These are phyloP conservation scores for Calonectria pauciramosa DNA, from an alignment of 2,329 filamentous ascomycete species.

Conservation along the genomic window DNA sequence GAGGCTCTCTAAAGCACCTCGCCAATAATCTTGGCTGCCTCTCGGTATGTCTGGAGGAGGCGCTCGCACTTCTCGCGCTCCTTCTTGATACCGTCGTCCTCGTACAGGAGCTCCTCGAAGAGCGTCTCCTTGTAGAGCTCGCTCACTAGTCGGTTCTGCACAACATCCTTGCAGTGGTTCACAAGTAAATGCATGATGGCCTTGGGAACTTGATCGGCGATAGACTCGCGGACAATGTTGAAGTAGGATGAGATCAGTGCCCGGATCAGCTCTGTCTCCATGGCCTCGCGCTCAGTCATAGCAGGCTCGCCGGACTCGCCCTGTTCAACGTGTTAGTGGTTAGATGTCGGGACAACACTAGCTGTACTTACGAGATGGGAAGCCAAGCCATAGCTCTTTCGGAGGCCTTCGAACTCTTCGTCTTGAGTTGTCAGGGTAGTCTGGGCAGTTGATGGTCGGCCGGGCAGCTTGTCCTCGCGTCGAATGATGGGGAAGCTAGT, in stretches of 20 bases:
- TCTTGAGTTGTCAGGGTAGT: constrained; percentile 43
- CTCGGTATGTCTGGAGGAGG: constrained; percentile 93
- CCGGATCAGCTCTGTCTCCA: constrained; percentile 97
- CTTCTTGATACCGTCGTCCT: constrained; percentile 97
- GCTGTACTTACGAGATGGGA: constrained; percentile 70
- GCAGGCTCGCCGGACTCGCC: constrained; percentile 80
- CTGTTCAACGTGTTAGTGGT: constrained; percentile 52
- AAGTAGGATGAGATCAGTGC: constrained; percentile 98
- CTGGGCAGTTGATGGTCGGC: constrained; percentile 60
- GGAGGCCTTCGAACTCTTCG: constrained; percentile 59
- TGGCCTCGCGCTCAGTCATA: constrained; percentile 93
- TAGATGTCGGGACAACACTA: constrained; percentile 27
- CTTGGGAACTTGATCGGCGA: constrained; percentile 98
- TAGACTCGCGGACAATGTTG: constrained; percentile 98
- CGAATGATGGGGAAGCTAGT: constrained; percentile 87
- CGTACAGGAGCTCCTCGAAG: constrained; percentile 94
- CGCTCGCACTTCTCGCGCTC: constrained; percentile 99
- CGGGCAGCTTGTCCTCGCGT: constrained; percentile 72
- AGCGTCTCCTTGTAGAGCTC: constrained; percentile 93
- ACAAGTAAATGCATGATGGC: constrained; percentile 99
- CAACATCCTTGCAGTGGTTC: constrained; percentile 97
- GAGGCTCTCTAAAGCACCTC: constrained; percentile 80
- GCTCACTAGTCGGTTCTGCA: constrained; percentile 96
- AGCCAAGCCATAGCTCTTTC: constrained; percentile 57
- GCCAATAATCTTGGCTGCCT: constrained; percentile 97